Evolutionary conservation across 768 basidiomycete genomes (phyloP).

Genomic region (Trametopsis cervina): DNA sequence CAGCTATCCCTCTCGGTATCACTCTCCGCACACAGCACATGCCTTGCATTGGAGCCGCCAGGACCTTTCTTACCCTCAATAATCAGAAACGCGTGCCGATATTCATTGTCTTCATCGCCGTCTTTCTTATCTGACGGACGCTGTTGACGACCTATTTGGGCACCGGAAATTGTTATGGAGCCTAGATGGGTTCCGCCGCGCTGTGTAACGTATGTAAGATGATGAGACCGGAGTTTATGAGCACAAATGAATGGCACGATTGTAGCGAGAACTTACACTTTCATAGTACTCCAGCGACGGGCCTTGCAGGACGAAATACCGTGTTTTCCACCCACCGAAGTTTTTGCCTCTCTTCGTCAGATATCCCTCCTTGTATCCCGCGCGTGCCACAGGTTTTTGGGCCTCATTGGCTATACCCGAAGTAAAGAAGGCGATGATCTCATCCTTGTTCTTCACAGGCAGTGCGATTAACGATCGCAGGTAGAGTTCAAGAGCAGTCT

Average conservation of each 20-base stretch:
- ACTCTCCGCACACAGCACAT: constrained; percentile 95
- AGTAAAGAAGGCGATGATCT: constrained; percentile 88
- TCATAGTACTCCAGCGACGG: constrained; percentile 93
- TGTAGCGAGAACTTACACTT: constrained; percentile 80
- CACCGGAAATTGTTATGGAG: constrained; percentile 83
- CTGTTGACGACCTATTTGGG: constrained; percentile 95
- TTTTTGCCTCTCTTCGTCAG: constrained; percentile 95
- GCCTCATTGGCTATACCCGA: constrained; percentile 79
- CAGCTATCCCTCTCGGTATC: constrained; percentile 90
- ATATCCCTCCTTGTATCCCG: constrained; percentile 90
- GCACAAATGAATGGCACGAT: constrained; percentile 4
- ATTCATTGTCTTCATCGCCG: constrained; percentile 84
- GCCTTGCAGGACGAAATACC: constrained; percentile 91
- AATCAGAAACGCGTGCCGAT: constrained; percentile 95
- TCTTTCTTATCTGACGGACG: constrained; percentile 44
- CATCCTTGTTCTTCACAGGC: constrained; percentile 81
- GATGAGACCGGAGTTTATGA: constrained; percentile 1
- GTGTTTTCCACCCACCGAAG: constrained; percentile 96
- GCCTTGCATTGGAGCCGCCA: constrained; percentile 64
- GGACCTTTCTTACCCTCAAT: constrained; percentile 80
- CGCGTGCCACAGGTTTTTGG: constrained; percentile 69
- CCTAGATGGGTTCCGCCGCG: constrained; percentile 90
- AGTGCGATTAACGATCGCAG: constrained; percentile 76
- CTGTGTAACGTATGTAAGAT: constrained; percentile 30
- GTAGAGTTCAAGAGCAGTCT: constrained; percentile 80